A percentile compares a stretch with the other conserved stretches of the same genome.
Conservation (phyloP, 495 filamentous ascomycete genomes). For the Hypoxylon lenormandii region DNA sequence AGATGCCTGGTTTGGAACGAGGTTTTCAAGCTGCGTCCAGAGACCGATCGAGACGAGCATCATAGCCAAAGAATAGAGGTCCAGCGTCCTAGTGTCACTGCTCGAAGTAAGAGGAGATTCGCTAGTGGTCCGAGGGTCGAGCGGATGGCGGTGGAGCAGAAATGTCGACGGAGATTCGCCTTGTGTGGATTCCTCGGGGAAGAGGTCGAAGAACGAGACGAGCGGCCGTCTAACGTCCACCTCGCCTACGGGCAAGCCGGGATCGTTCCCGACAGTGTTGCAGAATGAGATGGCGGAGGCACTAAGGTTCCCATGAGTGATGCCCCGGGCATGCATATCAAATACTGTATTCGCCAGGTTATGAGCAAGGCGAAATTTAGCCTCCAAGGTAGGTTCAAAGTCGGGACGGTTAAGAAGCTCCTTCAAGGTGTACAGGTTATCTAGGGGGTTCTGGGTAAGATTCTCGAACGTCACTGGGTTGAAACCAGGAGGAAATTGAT, state of each 20-base stretch:
- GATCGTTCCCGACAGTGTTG: constrained; percentile 61
- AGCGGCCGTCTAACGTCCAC: constrained; percentile 79
- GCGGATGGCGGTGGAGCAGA: constrained; percentile 78
- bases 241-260: constrained; percentile 58
- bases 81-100: constrained; percentile 71
- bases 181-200: constrained; percentile 71
- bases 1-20: constrained; percentile 58
- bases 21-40: constrained; percentile 80
- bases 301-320: constrained; percentile 83
- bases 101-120: constrained; percentile 62
- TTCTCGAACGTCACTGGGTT: constrained; percentile 69
- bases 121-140: constrained; percentile 71
- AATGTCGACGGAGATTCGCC: constrained; percentile 57
- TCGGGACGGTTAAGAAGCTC: constrained; percentile 65
- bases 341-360: constrained; percentile 81
- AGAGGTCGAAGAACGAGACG: constrained; percentile 83
- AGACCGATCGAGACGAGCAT: constrained; percentile 87
- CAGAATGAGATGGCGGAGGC: constrained; percentile 85
- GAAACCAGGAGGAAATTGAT: constrained; percentile 77
- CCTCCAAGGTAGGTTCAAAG: constrained; percentile 73
- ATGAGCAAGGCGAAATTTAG: constrained; percentile 84
- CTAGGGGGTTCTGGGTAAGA: constrained; percentile 61
- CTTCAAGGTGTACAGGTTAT: constrained; percentile 62
- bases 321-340: constrained; percentile 77
- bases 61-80: constrained; percentile 86